Evolutionary conservation across 345 rosid genomes (phyloP).

Genomic region (Citrus reticulata): DNA sequence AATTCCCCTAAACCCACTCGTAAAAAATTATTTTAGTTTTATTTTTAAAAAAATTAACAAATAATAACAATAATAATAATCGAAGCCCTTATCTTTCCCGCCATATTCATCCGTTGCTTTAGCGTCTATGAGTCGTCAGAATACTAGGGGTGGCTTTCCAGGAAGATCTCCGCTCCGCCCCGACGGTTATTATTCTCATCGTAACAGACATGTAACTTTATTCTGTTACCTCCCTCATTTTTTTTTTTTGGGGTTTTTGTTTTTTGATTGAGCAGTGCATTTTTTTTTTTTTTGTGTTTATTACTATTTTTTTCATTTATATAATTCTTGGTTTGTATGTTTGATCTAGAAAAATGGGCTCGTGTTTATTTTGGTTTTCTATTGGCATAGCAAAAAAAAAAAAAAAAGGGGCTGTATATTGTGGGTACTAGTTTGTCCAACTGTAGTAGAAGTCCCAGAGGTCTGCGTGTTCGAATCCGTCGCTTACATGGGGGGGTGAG

Average conservation of each 20-base stretch:
- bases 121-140: constrained; percentile 14
- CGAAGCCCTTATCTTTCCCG: not conserved
- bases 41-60: not conserved
- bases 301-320: not conserved
- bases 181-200: not conserved
- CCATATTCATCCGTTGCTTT: not conserved
- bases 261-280: not conserved
- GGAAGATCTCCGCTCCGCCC: constrained; percentile 13
- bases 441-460: not conserved
- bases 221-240: not conserved
- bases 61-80: not conserved
- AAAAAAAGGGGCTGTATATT: not conserved
- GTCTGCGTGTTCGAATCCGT: not conserved
- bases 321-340: not conserved
- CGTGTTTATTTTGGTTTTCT: not conserved
- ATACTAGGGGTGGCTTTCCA: not conserved
- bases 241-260: not conserved
- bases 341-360: not conserved
- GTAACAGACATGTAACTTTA: constrained; percentile 16
- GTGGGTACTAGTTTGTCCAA: not conserved
- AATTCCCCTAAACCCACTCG: too few relatives aligned
- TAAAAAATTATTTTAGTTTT: not conserved
- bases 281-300: not conserved
- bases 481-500: not conserved
- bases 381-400: not conserved